Percentiles rank a stretch among this genome's conserved stretches.
These are phyloP conservation scores for Triticum urartu DNA, from an alignment of 176 grass and related monocot species.

Conservation along the genomic window DNA sequence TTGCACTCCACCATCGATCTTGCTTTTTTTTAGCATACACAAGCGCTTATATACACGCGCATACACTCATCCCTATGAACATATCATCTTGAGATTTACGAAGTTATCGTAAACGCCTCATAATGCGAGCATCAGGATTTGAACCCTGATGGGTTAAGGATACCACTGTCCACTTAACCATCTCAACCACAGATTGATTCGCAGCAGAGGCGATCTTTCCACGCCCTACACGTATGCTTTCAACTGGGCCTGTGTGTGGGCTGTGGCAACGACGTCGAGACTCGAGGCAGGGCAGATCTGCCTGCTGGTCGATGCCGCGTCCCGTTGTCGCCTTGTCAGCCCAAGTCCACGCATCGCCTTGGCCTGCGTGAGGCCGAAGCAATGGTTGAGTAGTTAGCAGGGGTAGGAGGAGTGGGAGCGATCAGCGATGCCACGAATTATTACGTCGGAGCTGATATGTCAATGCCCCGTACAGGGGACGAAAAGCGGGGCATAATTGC, in stretches of 20 bases:
- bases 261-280: not conserved
- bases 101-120: too few relatives aligned
- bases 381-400: not conserved
- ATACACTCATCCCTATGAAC: too few relatives aligned
- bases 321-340: not conserved
- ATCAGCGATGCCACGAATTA: not conserved
- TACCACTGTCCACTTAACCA: too few relatives aligned
- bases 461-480: conserved; percentile 25
- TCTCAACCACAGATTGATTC: too few relatives aligned
- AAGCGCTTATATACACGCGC: too few relatives aligned
- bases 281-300: not conserved
- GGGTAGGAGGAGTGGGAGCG: not conserved
- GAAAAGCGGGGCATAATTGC: conserved; percentile 39
- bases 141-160: too few relatives aligned
- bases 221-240: too few relatives aligned
- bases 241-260: too few relatives aligned
- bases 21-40: too few relatives aligned
- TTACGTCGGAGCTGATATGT: not conserved
- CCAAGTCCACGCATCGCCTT: not conserved
- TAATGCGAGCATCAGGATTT: too few relatives aligned
- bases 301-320: conserved; percentile 1
- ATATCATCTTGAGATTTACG: too few relatives aligned
- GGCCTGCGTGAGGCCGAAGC: conserved; percentile 29
- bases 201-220: too few relatives aligned
- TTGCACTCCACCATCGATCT: not conserved